A percentile compares a stretch with the other conserved stretches of the same genome.
phyloP scores from a whole-genome alignment of 352 stramenopile species.

The Globisporangium nagaii region DNA sequence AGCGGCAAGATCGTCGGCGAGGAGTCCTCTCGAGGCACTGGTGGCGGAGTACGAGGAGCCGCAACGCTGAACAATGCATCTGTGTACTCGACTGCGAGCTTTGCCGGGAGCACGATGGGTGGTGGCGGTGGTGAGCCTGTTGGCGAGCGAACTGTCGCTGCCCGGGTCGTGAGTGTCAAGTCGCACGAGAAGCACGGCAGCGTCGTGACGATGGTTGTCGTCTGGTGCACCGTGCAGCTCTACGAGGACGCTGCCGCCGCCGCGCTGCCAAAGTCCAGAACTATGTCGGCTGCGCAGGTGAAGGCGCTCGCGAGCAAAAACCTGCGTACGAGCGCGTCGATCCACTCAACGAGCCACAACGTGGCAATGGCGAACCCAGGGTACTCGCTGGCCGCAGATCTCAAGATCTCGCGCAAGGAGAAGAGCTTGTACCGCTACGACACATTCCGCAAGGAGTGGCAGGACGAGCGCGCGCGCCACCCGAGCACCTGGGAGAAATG shows the following conservation, averaged over 20 bases:
- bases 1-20: constrained; percentile 27
- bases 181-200: constrained; percentile 40
- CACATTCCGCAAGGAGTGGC: constrained; percentile 64
- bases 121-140: constrained; percentile 22
- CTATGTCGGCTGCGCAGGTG: constrained; percentile 9
- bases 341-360: constrained; percentile 33
- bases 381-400: constrained; percentile 33
- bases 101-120: constrained; percentile 7
- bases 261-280: constrained; percentile 6
- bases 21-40: constrained; percentile 4
- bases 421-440: constrained; percentile 69
- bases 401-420: constrained; percentile 68
- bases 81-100: constrained; percentile 48
- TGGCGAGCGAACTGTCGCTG: constrained; percentile 71
- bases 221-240: constrained; percentile 76
- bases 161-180: constrained; percentile 46
- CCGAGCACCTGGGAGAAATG: constrained; percentile 41
- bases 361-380: constrained; percentile 15
- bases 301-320: constrained; percentile 12
- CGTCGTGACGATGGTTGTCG: constrained; percentile 57
- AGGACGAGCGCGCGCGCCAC: constrained; percentile 60
- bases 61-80: constrained; percentile 17
- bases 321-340: constrained; percentile 14
- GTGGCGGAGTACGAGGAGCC: constrained; percentile 6
- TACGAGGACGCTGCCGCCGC: too few relatives aligned